These are phyloP conservation scores for Astrothelium subdiscretum DNA, from an alignment of 495 filamentous ascomycete species.

Conservation along the genomic window DNA sequence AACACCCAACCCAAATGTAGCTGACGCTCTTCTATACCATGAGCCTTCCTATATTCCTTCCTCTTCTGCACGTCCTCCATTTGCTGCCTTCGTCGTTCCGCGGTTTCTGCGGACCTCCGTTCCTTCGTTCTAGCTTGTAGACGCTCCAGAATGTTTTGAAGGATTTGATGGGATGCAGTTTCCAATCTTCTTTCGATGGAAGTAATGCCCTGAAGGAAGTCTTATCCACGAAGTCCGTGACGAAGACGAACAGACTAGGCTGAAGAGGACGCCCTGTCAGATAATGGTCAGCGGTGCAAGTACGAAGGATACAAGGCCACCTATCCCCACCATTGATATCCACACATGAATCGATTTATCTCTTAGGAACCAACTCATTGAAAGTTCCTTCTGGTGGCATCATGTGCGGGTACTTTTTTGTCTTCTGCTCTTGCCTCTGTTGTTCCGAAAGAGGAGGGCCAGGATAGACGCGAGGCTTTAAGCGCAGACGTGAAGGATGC, in stretches of 20 bases:
- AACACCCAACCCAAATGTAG: background rate
- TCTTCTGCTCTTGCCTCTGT: constrained; percentile 49
- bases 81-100: constrained; percentile 51
- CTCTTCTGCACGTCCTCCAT: constrained; percentile 75
- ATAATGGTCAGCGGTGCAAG: background rate
- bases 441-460: constrained; percentile 43
- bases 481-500: constrained; percentile 52
- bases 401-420: constrained; percentile 66
- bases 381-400: constrained; percentile 65
- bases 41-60: constrained; percentile 63
- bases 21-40: constrained; percentile 48
- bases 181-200: constrained; percentile 47
- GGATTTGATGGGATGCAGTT: constrained; percentile 52
- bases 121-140: constrained; percentile 56
- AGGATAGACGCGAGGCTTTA: constrained; percentile 43
- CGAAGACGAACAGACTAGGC: constrained; percentile 55
- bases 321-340: constrained; percentile 58
- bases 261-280: constrained; percentile 50
- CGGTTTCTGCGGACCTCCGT: constrained; percentile 47
- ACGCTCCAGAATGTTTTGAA: constrained; percentile 48
- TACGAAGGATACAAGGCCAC: background rate
- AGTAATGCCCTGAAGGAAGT: constrained; percentile 65
- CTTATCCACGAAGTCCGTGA: constrained; percentile 54
- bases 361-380: constrained; percentile 62
- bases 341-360: constrained; percentile 60